A percentile compares a stretch with the other conserved stretches of the same genome.
phyloP scores from a whole-genome alignment of 768 basidiomycete genomes.

The Boletus pseudo-olivaceus region DNA sequence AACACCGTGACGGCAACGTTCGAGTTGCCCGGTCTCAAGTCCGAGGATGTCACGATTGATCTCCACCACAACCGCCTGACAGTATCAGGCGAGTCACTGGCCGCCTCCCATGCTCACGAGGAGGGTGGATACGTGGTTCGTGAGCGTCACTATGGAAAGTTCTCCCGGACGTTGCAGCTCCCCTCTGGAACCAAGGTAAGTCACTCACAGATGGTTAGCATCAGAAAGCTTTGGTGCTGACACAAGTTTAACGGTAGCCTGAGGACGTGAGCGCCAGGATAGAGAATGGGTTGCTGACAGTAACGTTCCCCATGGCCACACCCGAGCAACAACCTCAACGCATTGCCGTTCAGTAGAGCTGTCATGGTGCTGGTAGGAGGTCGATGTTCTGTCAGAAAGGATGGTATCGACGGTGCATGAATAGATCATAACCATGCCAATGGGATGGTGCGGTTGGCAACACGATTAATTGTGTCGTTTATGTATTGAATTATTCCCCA shows the following conservation, averaged over 20 bases:
- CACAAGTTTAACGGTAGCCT: conserved; percentile 24
- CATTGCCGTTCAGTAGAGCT: too few relatives aligned
- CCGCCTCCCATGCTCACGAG: conserved; percentile 31
- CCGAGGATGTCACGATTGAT: conserved; percentile 46
- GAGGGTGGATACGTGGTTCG: conserved; percentile 41
- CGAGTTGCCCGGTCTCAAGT: conserved; percentile 50
- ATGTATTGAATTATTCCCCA: too few relatives aligned
- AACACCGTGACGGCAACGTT: conserved; percentile 44
- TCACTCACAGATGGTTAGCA: too few relatives aligned
- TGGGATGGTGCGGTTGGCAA: too few relatives aligned
- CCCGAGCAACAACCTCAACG: conserved; percentile 40
- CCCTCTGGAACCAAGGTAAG: conserved; percentile 44
- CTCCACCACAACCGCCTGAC: conserved; percentile 40
- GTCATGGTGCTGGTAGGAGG: too few relatives aligned
- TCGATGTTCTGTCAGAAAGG: too few relatives aligned
- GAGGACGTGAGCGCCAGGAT: conserved; percentile 46
- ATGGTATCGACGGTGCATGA: too few relatives aligned
- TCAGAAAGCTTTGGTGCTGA: neutral
- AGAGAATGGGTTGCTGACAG: conserved; percentile 42
- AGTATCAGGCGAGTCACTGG: conserved; percentile 46
- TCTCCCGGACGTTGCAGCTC: too few relatives aligned
- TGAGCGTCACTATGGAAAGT: conserved; percentile 43
- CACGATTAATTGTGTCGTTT: too few relatives aligned
- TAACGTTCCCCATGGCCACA: conserved; percentile 43
- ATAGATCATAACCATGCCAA: too few relatives aligned